phyloP scores from a whole-genome alignment of 345 rosid genomes.

The Aquilaria sinensis region DNA sequence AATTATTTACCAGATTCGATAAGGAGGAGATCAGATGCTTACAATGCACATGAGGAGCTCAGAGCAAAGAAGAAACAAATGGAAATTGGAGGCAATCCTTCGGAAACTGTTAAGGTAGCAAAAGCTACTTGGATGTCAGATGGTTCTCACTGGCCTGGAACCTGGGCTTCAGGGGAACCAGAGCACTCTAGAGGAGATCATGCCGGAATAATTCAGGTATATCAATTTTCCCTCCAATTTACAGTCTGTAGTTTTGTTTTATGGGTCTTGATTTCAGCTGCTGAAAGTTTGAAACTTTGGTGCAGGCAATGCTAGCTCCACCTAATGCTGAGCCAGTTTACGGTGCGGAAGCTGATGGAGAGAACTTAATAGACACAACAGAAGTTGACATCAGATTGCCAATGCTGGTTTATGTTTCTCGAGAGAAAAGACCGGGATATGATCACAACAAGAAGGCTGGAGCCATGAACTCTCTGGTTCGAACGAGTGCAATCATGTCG shows the following conservation, averaged over 20 bases:
- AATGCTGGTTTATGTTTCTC: conserved; percentile 56
- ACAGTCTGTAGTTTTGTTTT: not conserved
- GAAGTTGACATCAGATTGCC: conserved; percentile 56
- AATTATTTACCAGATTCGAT: conserved; percentile 67
- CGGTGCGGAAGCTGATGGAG: conserved; percentile 50
- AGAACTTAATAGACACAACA: conserved; percentile 41
- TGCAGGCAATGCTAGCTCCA: conserved; percentile 80
- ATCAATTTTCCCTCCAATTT: not conserved
- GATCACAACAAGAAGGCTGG: conserved; percentile 77
- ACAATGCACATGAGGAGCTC: conserved; percentile 70
- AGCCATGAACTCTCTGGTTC: conserved; percentile 60
- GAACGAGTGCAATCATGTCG: conserved; percentile 65
- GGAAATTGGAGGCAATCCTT: conserved; percentile 40
- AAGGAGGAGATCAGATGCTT: conserved; percentile 72
- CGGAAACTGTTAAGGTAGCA: conserved; percentile 34
- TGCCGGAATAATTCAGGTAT: conserved; percentile 79
- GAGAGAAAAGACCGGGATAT: conserved; percentile 57
- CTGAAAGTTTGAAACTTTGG: not conserved
- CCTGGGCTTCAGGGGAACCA: conserved; percentile 63
- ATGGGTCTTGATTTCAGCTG: conserved; percentile 4
- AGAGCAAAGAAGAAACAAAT: conserved; percentile 62
- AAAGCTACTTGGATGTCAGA: conserved; percentile 90
- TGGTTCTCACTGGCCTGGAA: conserved; percentile 87
- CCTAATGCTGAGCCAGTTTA: conserved; percentile 63
- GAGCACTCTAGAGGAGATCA: conserved; percentile 71